Evolutionary conservation across 306 rosid species (phyloP).

Genomic region (Dryas drummondii): DNA sequence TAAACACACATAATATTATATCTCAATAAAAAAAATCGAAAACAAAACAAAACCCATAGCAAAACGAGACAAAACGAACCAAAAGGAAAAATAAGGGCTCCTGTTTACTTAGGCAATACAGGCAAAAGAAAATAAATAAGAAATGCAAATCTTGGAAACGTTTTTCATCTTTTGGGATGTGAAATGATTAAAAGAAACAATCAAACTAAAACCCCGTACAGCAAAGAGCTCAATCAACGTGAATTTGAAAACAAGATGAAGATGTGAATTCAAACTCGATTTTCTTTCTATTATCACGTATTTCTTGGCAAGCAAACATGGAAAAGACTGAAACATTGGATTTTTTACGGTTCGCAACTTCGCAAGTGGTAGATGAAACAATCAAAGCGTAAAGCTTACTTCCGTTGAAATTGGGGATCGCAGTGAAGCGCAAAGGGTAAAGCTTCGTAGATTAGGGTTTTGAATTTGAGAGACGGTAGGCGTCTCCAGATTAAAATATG

Average conservation of each 20-base stretch:
- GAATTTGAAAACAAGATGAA: background rate
- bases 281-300: background rate
- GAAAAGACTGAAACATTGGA: background rate
- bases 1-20: background rate
- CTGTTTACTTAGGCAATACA: background rate
- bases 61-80: background rate
- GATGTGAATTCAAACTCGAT: background rate
- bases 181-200: background rate
- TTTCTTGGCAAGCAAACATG: background rate
- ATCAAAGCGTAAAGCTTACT: constrained; percentile 29
- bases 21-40: background rate
- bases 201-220: background rate
- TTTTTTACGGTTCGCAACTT: background rate
- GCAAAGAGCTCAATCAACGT: background rate
- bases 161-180: background rate
- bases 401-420: constrained; percentile 26
- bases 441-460: constrained; percentile 41
- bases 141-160: background rate
- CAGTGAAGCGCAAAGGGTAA: constrained; percentile 27
- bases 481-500: background rate
- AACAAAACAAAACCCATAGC: background rate
- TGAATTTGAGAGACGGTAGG: constrained; percentile 6
- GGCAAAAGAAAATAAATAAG: background rate
- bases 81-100: background rate
- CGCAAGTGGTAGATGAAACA: background rate